Conservation (phyloP, 345 rosid species). For the Populus simonii region DNA sequence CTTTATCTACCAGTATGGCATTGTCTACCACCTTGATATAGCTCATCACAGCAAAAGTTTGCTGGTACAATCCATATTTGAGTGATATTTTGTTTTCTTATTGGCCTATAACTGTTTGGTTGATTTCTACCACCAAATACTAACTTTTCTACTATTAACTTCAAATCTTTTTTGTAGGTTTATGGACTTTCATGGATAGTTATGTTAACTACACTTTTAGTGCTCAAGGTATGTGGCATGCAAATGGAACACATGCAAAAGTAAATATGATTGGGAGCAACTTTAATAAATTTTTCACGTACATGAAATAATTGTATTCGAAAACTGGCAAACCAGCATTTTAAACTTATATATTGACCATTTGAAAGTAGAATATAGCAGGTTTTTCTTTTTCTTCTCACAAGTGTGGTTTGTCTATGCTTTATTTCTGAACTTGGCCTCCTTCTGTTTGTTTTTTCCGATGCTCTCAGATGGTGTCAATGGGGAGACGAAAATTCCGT, state of each 20-base stretch:
- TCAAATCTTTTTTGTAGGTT: constrained; percentile 44
- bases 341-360: background rate
- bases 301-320: background rate
- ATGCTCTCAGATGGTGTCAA: constrained; percentile 63
- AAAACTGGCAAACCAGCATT: background rate
- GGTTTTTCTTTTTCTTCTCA: background rate
- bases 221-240: constrained; percentile 86
- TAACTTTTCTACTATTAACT: background rate
- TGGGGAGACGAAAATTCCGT: constrained; percentile 77
- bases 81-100: background rate
- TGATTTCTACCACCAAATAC: background rate
- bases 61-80: constrained; percentile 42
- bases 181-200: constrained; percentile 89
- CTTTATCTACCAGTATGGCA: constrained; percentile 87
- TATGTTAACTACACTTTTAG: constrained; percentile 56
- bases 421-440: background rate
- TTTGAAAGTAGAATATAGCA: background rate
- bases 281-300: background rate
- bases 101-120: background rate
- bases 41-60: constrained; percentile 56
- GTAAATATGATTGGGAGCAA: background rate
- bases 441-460: background rate
- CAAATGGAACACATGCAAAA: background rate
- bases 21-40: constrained; percentile 92
- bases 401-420: background rate